phyloP scores from a whole-genome alignment of 2,329 filamentous ascomycete species.

The Phaeosphaeriaceae sp. region DNA sequence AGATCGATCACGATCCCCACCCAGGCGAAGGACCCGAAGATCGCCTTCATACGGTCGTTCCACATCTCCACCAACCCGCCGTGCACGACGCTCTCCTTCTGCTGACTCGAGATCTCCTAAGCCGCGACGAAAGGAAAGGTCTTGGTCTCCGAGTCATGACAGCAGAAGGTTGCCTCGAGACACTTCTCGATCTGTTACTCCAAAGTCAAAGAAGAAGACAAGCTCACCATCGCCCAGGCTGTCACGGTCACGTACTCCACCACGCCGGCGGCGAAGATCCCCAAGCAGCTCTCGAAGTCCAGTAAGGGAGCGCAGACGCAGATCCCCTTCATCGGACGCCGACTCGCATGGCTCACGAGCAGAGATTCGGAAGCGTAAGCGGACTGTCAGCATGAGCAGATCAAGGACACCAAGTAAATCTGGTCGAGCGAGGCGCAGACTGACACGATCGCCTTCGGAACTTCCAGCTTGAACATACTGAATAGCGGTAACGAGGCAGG shows the following conservation, averaged over 20 bases:
- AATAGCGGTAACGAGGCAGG: neutral
- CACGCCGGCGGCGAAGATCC: slow-evolving; percentile 48
- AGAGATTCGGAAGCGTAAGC: slow-evolving; percentile 60
- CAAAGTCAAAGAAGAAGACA: slow-evolving; percentile 57
- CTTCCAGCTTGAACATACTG: slow-evolving; percentile 24
- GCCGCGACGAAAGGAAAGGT: slow-evolving; percentile 31
- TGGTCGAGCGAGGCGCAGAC: slow-evolving; percentile 21
- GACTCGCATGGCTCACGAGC: slow-evolving; percentile 54
- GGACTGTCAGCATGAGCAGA: slow-evolving; percentile 50
- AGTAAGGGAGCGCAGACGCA: slow-evolving; percentile 51
- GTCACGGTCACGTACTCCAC: slow-evolving; percentile 43
- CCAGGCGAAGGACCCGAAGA: slow-evolving; percentile 37
- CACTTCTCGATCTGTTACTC: slow-evolving; percentile 58
- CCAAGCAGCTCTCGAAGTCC: slow-evolving; percentile 48
- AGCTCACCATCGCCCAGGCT: slow-evolving; percentile 64
- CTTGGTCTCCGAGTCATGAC: slow-evolving; percentile 42
- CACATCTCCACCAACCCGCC: slow-evolving; percentile 35
- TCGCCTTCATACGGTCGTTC: slow-evolving; percentile 48
- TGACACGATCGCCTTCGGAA: slow-evolving; percentile 26
- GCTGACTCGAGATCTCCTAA: slow-evolving; percentile 24
- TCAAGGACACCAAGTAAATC: slow-evolving; percentile 35
- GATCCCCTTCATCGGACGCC: slow-evolving; percentile 54
- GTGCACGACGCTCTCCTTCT: slow-evolving; percentile 22
- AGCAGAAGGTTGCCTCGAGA: slow-evolving; percentile 40
- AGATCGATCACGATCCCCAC: slow-evolving; percentile 51